These are phyloP conservation scores for Bondarzewia mesenterica DNA, from an alignment of 1,284 basidiomycete species.

Conservation along the genomic window DNA sequence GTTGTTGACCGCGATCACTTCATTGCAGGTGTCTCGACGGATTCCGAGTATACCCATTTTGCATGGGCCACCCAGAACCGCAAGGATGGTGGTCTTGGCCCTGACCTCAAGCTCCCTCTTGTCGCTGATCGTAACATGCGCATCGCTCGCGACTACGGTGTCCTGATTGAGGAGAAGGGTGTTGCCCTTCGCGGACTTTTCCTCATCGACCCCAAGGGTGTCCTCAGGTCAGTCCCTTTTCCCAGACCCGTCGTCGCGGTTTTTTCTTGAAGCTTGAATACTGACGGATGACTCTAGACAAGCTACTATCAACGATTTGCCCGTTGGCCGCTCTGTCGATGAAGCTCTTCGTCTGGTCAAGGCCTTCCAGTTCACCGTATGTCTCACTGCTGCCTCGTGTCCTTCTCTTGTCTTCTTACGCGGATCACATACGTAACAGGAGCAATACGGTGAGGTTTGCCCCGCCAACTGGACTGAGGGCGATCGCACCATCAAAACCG, in stretches of 20 bases:
- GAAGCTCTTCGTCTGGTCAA: conserved; percentile 85
- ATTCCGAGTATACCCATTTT: conserved; percentile 83
- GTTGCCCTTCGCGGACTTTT: conserved; percentile 82
- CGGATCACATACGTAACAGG: conserved; percentile 31
- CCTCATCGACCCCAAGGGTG: conserved; percentile 85
- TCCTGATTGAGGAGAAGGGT: conserved; percentile 80
- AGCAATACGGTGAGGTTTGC: conserved; percentile 85
- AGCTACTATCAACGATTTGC: conserved; percentile 84
- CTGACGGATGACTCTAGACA: conserved; percentile 36
- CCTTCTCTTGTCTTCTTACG: neutral
- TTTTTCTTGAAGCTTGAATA: no score
- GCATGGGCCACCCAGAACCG: conserved; percentile 79
- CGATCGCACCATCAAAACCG: conserved; percentile 68
- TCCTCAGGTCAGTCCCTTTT: conserved; percentile 29
- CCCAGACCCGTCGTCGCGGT: conserved; percentile 30
- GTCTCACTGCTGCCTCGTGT: conserved; percentile 17
- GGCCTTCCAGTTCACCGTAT: conserved; percentile 83
- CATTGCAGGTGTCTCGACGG: conserved; percentile 63
- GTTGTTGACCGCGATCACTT: neutral
- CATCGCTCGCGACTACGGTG: conserved; percentile 74
- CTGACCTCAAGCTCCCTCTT: conserved; percentile 75
- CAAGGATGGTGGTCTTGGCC: conserved; percentile 81
- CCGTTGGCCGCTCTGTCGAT: conserved; percentile 86
- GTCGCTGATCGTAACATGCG: conserved; percentile 65
- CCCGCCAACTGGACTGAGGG: conserved; percentile 82